Percentiles rank a stretch among this genome's conserved stretches.
These are phyloP conservation scores for Pharnaceum exiguum DNA, from an alignment of 148 eudicot genomes.

Conservation along the genomic window DNA sequence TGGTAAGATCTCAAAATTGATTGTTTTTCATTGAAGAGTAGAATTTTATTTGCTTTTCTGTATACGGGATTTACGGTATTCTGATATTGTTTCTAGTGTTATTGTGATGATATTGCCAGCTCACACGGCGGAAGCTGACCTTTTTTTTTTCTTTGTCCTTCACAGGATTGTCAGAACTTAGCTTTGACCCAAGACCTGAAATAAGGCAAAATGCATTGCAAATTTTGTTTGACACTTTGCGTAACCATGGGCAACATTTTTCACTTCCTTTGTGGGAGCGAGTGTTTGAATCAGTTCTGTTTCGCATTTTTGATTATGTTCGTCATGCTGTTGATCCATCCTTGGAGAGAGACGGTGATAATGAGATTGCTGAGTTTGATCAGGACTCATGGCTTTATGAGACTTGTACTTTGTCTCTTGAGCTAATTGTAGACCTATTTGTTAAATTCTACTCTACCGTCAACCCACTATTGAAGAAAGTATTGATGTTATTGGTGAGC, in stretches of 20 bases:
- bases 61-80: too few relatives aligned
- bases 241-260: slow-evolving; percentile 91
- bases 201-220: slow-evolving; percentile 88
- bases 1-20: slow-evolving; percentile 43
- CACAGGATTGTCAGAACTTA: slow-evolving; percentile 90
- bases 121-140: not conserved
- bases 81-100: not conserved
- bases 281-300: slow-evolving; percentile 91
- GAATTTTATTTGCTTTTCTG: too few relatives aligned
- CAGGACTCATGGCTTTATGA: slow-evolving; percentile 98
- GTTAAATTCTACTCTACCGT: slow-evolving; percentile 85
- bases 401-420: slow-evolving; percentile 96
- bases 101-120: not conserved
- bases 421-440: slow-evolving; percentile 91
- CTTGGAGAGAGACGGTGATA: slow-evolving; percentile 39
- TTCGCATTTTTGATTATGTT: slow-evolving; percentile 94
- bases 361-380: slow-evolving; percentile 59
- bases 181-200: slow-evolving; percentile 98
- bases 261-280: slow-evolving; percentile 91
- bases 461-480: slow-evolving; percentile 78
- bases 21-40: not conserved
- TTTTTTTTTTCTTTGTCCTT: slow-evolving; percentile 7
- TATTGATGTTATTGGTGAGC: slow-evolving; percentile 75
- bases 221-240: slow-evolving; percentile 83
- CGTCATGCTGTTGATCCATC: slow-evolving; percentile 88